Evolutionary conservation across 768 basidiomycete species (phyloP), one percentile per base, ranked within the genome.

Genomic region (Russula olivacea): DNA sequence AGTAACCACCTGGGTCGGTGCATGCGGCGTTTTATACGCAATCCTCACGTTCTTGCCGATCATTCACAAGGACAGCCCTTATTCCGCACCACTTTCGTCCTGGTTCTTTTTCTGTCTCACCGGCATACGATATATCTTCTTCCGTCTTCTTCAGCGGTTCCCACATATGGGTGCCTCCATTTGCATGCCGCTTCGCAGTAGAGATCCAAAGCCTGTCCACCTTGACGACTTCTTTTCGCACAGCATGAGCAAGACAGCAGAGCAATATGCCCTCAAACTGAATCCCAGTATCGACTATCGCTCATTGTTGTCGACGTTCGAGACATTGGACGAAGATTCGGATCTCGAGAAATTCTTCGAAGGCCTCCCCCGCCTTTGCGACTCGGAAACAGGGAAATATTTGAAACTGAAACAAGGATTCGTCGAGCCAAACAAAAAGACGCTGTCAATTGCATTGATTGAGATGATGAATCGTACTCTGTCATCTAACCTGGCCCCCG

Each of bases 11-110:
- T 61, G 67, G 25, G 45, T 68, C 7, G 50, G 38, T 4, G 2
- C 57, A 25, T 69, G 66, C 49, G 61, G 55, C 15, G 10, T 61
- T 2, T 12, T 65, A 19, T 71, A 70, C 47, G 32, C 64, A 36
- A 59, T 38, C 52, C 53, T 57, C 60, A 61, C 64, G 19, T 21
- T 67, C n/a, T 25, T 66, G 23, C 66, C 66, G 10, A 47, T 62
- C 15, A n/a, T 61, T 34, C 23, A 25, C 38, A 52, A 64, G 4
- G 30, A 59, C 14, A 64, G 58, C 48, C 63, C 58, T n/a, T 64
- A 64, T 17, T 9, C 23, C 14, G 38, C 58, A 3, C 63, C 63
- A 8, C 63, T 64, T 50, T 64, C 28, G 53, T 6, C 2, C 17
- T 25, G 25, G 4, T 11, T 49, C 28, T 64, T 53, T 58, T 2